phyloP scores from a whole-genome alignment of 805 yeast genomes.

The Lipomyces chichibuensis region DNA sequence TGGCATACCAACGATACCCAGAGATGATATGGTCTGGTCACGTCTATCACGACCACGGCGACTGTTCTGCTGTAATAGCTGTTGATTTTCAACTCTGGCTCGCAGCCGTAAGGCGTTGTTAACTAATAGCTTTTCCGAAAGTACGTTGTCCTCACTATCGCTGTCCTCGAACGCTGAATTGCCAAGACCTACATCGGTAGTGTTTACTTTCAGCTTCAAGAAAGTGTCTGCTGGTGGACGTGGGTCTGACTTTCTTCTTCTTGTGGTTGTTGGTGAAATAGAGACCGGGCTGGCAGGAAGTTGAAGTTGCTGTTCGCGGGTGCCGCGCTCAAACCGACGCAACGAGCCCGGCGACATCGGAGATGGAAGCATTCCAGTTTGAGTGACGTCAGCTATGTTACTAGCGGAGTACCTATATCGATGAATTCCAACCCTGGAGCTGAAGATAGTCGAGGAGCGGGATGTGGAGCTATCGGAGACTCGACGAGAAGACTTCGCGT shows the following conservation, averaged over 20 bases:
- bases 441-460: neutral
- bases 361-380: neutral
- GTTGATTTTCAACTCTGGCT: slow-evolving; percentile 1
- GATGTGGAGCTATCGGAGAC: neutral
- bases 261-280: neutral
- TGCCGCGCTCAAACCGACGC: neutral
- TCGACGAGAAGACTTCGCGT: neutral
- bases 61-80: neutral
- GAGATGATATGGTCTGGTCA: neutral
- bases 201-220: neutral
- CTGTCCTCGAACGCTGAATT: neutral
- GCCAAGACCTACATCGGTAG: neutral
- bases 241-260: neutral
- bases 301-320: neutral
- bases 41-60: neutral
- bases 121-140: neutral
- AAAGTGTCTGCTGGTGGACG: neutral
- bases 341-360: neutral
- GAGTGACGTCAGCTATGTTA: neutral
- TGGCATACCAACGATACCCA: neutral
- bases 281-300: neutral
- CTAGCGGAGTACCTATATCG: neutral
- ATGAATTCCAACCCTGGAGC: neutral
- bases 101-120: slow-evolving; percentile 3
- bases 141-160: neutral